A percentile compares a stretch with the other conserved stretches of the same genome.
phyloP scores from a whole-genome alignment of 768 basidiomycete genomes.

The Hygrophorus pudorinus region DNA sequence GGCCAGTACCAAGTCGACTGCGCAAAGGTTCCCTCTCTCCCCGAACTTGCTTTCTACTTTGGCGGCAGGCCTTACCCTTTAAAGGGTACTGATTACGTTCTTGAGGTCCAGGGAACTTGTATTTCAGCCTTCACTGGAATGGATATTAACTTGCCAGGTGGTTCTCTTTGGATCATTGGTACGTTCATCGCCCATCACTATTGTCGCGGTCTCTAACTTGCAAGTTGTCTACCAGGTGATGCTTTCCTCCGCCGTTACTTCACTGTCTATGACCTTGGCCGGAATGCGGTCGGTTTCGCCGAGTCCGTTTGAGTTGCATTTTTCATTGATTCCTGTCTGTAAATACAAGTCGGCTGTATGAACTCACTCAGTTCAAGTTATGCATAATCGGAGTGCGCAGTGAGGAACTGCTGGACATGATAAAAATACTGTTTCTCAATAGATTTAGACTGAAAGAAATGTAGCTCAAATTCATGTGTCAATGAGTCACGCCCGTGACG shows the following conservation, averaged over 20 bases:
- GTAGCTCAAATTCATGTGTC: too few species aligned
- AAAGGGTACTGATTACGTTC: slow-evolving; percentile 78
- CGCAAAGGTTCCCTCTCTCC: slow-evolving; percentile 70
- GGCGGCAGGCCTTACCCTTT: slow-evolving; percentile 71
- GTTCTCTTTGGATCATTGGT: slow-evolving; percentile 88
- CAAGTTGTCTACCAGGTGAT: slow-evolving; percentile 40
- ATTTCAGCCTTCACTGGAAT: slow-evolving; percentile 89
- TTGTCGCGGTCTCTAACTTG: slow-evolving; percentile 2
- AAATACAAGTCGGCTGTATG: background rate
- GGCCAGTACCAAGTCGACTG: slow-evolving; percentile 94
- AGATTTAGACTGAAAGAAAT: too few species aligned
- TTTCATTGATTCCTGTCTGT: too few species aligned
- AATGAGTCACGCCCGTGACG: background rate
- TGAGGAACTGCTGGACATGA: too few species aligned
- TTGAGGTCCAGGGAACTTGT: slow-evolving; percentile 87
- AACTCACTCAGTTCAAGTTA: too few species aligned
- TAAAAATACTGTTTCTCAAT: too few species aligned
- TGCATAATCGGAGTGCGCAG: too few species aligned
- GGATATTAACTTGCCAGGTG: slow-evolving; percentile 78
- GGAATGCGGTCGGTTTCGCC: slow-evolving; percentile 81
- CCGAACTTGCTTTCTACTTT: slow-evolving; percentile 79
- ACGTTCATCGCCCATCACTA: slow-evolving; percentile 13
- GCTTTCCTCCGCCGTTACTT: slow-evolving; percentile 88
- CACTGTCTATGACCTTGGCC: slow-evolving; percentile 80
- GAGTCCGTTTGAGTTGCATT: slow-evolving; percentile 12